These are phyloP conservation scores for Physcomitrellopsis africana DNA, from an alignment of 225 moss, liverwort and hornwort species.

Conservation along the genomic window DNA sequence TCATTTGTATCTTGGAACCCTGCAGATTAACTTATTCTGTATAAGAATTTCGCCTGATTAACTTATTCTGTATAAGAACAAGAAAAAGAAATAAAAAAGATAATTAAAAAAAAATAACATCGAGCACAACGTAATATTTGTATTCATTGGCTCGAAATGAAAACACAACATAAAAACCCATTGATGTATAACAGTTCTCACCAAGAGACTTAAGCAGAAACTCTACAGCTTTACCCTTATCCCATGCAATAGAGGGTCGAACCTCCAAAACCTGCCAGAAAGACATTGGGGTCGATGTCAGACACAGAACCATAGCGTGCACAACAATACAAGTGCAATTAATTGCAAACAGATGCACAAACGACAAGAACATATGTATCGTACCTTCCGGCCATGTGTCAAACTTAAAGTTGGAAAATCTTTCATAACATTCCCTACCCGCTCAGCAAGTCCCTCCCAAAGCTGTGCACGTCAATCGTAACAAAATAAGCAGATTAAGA, in stretches of 20 bases:
- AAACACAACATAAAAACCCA: background rate
- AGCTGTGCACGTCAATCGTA: conserved; percentile 37
- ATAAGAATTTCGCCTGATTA: no score
- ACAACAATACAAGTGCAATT: background rate
- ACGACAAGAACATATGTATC: background rate
- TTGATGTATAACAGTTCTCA: conserved; percentile 31
- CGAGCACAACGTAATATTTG: background rate
- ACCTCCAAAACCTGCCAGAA: conserved; percentile 83
- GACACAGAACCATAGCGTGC: background rate
- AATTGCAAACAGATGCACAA: background rate
- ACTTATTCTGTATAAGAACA: no score
- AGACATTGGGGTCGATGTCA: background rate
- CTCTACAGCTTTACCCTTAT: conserved; percentile 96
- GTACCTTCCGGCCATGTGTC: conserved; percentile 73
- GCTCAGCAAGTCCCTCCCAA: conserved; percentile 76
- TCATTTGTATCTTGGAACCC: conserved; percentile 71
- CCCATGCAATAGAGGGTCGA: conserved; percentile 94
- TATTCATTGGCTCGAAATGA: background rate
- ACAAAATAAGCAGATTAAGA: conserved; percentile 19
- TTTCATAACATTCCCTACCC: conserved; percentile 73
- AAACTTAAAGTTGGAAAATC: conserved; percentile 74
- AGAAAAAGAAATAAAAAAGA: background rate
- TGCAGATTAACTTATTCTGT: conserved; percentile 28
- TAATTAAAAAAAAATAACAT: background rate
- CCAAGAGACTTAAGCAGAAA: conserved; percentile 89